phyloP scores from a whole-genome alignment of 1,284 basidiomycete genomes.

The Porodaedalea pini region DNA sequence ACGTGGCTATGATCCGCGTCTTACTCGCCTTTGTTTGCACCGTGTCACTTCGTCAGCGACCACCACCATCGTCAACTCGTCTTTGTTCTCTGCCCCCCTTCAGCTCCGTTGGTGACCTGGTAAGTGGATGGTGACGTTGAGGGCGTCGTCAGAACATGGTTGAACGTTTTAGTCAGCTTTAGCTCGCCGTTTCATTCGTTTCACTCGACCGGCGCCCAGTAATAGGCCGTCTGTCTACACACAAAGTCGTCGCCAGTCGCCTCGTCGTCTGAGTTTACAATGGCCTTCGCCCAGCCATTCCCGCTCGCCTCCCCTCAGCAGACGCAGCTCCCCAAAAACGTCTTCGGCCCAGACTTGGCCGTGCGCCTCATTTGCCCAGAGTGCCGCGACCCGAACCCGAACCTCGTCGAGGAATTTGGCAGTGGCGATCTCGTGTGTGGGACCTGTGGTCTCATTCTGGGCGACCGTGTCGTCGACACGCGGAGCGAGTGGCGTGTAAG shows the following conservation, averaged over 20 bases:
- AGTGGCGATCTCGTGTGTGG: conserved; percentile 98
- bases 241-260: conserved; percentile 7
- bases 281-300: conserved; percentile 64
- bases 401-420: conserved; percentile 96
- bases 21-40: neutral
- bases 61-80: neutral
- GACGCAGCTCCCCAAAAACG: conserved; percentile 40
- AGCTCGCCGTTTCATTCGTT: conserved; percentile 5
- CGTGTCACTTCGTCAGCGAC: conserved; percentile 9
- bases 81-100: neutral
- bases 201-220: conserved; percentile 11
- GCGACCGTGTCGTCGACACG: conserved; percentile 96
- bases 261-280: conserved; percentile 23
- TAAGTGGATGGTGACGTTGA: conserved; percentile 8
- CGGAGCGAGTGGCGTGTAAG: conserved; percentile 95
- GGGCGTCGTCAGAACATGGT: conserved; percentile 5
- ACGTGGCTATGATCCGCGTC: neutral
- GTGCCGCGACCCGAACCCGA: conserved; percentile 88
- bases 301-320: conserved; percentile 54
- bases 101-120: neutral
- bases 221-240: neutral
- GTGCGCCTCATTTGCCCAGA: conserved; percentile 93
- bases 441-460: conserved; percentile 91
- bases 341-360: conserved; percentile 77
- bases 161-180: conserved; percentile 9